Base-by-base conservation (phyloP, 2,329 filamentous ascomycete genomes). In the Pseudogymnoascus sp. region DNA sequence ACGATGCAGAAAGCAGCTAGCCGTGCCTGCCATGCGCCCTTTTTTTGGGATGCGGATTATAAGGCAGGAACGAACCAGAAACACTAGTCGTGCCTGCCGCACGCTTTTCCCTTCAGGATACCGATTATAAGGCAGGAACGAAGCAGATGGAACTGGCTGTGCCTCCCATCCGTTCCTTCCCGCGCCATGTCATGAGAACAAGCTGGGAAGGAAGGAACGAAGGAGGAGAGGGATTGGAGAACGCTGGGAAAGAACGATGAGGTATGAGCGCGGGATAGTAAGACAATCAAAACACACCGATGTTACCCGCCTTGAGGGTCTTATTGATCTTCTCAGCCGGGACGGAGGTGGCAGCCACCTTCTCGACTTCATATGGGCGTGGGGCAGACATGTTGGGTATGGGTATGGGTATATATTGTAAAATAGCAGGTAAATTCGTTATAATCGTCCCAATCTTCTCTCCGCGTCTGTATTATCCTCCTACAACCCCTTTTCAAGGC, bases 301-400 rank as follows among this genome's bases (percentile, higher is more conserved):
- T 86, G 70, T 78, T 82, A 72, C 76, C 83, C 16, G 84, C 86
- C 62, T 82, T 80, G 70, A 88, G 87, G 28, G 82, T 84, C 69
- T 76, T 76, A 73, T 88, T 84, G 66, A 88, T 88, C 64, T 83
- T 77, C 9, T 80, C 79, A 21, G 83, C 74, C 36, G 78, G 73
- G 61, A 88, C 72, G 5, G 71, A 70, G 11, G 78, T 80, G 40
- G 77, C 80, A 68, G 78, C 72, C 70, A 86, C 79, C 67, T 78
- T 71, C 65, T 84, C 82, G n/a, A 86, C 75, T 69, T 81, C 79
- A 72, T 87, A 87, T 65, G 12, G 43, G 43, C 43, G 23, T 11
- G 2, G 21, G 21, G 2, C 21, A 21, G 21, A 21, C 21, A 21
- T 21, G 21, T 21, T 21, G 21, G 21, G 21, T 21, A 21, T 21